Evolutionary conservation across 495 filamentous ascomycete genomes (phyloP), one percentile per base, ranked within the genome.

Genomic region (Talaromyces thailandensis): DNA sequence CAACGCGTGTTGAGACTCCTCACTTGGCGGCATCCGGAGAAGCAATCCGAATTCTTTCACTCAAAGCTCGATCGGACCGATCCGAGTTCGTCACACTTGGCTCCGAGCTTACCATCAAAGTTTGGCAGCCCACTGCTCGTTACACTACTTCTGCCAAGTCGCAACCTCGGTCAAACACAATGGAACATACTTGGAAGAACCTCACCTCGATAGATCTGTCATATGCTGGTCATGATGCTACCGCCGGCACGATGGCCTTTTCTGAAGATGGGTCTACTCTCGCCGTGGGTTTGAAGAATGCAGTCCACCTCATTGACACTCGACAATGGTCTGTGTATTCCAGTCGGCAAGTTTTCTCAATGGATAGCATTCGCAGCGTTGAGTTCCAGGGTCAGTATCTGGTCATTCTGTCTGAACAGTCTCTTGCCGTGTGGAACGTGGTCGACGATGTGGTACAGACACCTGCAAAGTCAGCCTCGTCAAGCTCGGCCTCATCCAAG

Each of bases 211-310:
- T 92, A 55, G 77, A 83, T 23, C 71, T 93, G 25, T 70, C 66
- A 43, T 72, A 74, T 23, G 72, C 74, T 70, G 76, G 55, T 58
- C 32, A 59, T 53, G 26, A 74, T 50, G 62, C 58, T 31, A 61
- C 67, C 59, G 69, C 75, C 48, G 69, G 26, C 26, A 21, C 70
- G 40, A 70, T 96, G 51, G 76, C 85, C 18, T 96, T 89, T 71
- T 95, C 93, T 2, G 82, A 88, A 60, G 94, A 98, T 72, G 92
- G 91, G 2, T 97, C 95, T 4, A 81, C 90, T 2, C 78, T 98
- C 28, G 94, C 91, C 31, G 86, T 76, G 57, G 80, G 70, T 62
- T 75, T 63, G 76, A 69, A 71, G 28, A 69, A 73, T 3, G 50
- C 73, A 43, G 64, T 72, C 23, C 61, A 77, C 12, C 63, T 80